Percentiles rank a stretch among this genome's conserved stretches.
Evolutionary conservation across 805 yeast species (phyloP).

Genomic region (Saturnispora gosingensis): DNA sequence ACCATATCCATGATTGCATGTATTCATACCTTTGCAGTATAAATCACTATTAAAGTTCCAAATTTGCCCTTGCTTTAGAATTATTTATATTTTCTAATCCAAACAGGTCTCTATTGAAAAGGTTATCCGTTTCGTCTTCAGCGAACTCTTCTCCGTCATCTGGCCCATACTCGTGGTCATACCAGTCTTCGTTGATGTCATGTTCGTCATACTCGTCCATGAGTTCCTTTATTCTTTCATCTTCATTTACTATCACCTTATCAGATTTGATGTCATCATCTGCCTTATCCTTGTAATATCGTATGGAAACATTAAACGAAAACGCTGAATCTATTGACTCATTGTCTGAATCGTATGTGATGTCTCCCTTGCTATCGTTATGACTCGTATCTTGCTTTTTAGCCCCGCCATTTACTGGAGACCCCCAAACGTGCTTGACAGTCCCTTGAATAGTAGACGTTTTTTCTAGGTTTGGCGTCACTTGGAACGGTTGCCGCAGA

Average conservation of each 20-base stretch:
- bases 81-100: constrained; percentile 19
- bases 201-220: constrained; percentile 10
- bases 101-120: constrained; percentile 30
- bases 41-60: constrained; percentile 21
- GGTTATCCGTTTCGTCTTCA: constrained; percentile 31
- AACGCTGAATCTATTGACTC: neutral
- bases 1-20: neutral
- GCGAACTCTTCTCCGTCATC: constrained; percentile 11
- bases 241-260: neutral
- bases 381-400: constrained; percentile 6
- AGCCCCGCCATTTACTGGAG: constrained; percentile 4
- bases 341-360: neutral
- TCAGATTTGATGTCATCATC: neutral
- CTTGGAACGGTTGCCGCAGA: neutral
- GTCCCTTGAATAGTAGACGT: constrained; percentile 25
- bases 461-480: neutral
- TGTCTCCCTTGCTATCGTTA: neutral
- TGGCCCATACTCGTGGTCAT: neutral
- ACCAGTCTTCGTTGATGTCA: constrained; percentile 3
- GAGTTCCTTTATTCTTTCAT: constrained; percentile 2
- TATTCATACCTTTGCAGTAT: neutral
- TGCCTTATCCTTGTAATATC: constrained; percentile 4
- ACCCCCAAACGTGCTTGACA: constrained; percentile 24
- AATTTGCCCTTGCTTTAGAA: constrained; percentile 35
- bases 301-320: constrained; percentile 6